phyloP scores from a whole-genome alignment of 179 eudicot genomes.

The Nepenthes alata region DNA sequence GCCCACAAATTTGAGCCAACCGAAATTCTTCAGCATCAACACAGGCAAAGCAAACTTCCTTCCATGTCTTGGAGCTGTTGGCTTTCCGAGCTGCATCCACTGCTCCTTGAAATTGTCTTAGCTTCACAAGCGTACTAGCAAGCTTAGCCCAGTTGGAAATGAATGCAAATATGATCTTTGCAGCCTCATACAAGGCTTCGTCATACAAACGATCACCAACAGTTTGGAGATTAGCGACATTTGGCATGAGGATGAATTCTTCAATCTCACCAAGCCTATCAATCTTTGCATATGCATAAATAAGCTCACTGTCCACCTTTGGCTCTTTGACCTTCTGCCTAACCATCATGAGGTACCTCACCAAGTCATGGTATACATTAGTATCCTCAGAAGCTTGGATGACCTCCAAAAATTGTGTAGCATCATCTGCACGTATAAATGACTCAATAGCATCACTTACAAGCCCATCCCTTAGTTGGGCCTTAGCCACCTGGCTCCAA shows the following conservation, averaged over 20 bases:
- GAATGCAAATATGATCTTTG: constrained; percentile 39
- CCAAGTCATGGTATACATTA: constrained; percentile 40
- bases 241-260: constrained; percentile 42
- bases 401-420: constrained; percentile 41
- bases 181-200: constrained; percentile 44
- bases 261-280: constrained; percentile 39
- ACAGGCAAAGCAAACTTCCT: constrained; percentile 51
- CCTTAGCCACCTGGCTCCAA: constrained; percentile 48
- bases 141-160: constrained; percentile 48
- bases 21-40: constrained; percentile 49
- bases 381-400: constrained; percentile 38
- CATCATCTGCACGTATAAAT: constrained; percentile 42
- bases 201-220: constrained; percentile 39
- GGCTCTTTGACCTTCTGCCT: constrained; percentile 44
- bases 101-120: constrained; percentile 46
- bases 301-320: constrained; percentile 43
- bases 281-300: constrained; percentile 40
- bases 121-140: constrained; percentile 33
- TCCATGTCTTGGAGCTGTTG: constrained; percentile 45
- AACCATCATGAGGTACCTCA: constrained; percentile 41
- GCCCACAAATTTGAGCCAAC: constrained; percentile 47
- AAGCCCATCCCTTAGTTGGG: constrained; percentile 37
- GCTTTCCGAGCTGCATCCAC: constrained; percentile 52
- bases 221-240: constrained; percentile 43
- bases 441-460: constrained; percentile 52